Base-by-base conservation (phyloP, 2,329 filamentous ascomycete genomes). In the Colletotrichum coccodes region DNA sequence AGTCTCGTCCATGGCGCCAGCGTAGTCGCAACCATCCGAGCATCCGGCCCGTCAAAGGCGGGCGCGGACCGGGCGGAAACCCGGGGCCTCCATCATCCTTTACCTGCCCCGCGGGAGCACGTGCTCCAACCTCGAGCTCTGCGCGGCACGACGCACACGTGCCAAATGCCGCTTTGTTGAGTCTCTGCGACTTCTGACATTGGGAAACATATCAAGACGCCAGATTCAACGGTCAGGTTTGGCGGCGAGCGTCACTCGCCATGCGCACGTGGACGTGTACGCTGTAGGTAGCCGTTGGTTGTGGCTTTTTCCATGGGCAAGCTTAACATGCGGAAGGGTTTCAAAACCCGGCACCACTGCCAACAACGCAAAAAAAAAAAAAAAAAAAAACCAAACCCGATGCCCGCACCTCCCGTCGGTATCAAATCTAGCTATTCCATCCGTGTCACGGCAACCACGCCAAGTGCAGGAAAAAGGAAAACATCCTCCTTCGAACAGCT, bases 111-210 rank as follows among this genome's bases (percentile, higher is more conserved):
- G 28, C 47, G 64, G 60, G 53, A 50, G 49, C 54, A 66, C 61
- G 61, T 66, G 60, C 60, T 18, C 36, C 40, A 50, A 49, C 42
- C 42, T 36, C 44, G 21, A 28, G 16, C 21, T 40, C 30, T 16
- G 42, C 42, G 23, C 42, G 42, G 4, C 12, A 44, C 9, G 36
- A 38, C 12, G 36, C 8, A 67, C 64, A 64, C 64, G 64, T 67
- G 64, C 52, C 36, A 58, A 67, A 64, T 42, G 64, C 53, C 34
- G 53, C 49, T 34, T 26, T 8, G n/a, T n/a, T n/a, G n/a, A n/a
- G n/a, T 21, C 18, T 23, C 21, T 18, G 11, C 28, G 30, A 23
- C 49, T 32, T 23, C 49, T 34, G 49, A 34, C 49, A 52, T 34
- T 14, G 3, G n/a, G 18, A 7, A 23, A 5, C 18, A 6, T n/a